Percentiles rank a stretch among this genome's conserved stretches.
Conservation (phyloP, 805 yeast species). For the Candida yuanshanica region DNA sequence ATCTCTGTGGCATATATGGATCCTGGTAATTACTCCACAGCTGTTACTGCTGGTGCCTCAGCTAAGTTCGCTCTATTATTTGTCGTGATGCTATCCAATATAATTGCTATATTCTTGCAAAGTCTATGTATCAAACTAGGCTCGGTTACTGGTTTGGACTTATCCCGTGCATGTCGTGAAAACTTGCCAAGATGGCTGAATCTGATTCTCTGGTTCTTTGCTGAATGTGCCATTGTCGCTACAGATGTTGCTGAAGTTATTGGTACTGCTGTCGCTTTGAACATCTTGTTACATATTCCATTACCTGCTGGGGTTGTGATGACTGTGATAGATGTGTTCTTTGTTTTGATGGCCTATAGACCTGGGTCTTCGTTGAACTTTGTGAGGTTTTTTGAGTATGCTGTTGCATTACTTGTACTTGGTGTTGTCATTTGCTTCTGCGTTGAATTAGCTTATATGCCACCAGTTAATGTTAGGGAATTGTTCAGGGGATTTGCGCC, state of each 20-base stretch:
- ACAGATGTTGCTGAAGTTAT: slow-evolving; percentile 94
- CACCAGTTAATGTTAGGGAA: slow-evolving; percentile 34
- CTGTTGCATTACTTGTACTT: slow-evolving; percentile 66
- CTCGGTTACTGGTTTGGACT: slow-evolving; percentile 81
- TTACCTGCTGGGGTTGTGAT: slow-evolving; percentile 71
- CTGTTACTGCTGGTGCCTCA: slow-evolving; percentile 83
- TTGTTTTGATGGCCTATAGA: slow-evolving; percentile 73
- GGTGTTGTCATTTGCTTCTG: slow-evolving; percentile 77
- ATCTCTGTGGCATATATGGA: slow-evolving; percentile 90
- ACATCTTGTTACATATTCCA: slow-evolving; percentile 70
- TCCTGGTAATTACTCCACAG: slow-evolving; percentile 90
- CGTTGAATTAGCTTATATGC: slow-evolving; percentile 59
- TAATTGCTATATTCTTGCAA: slow-evolving; percentile 80
- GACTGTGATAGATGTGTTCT: slow-evolving; percentile 75
- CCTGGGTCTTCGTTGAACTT: slow-evolving; percentile 71
- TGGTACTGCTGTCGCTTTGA: slow-evolving; percentile 84
- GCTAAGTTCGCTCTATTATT: slow-evolving; percentile 70
- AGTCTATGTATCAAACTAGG: slow-evolving; percentile 81
- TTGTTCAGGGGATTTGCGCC: slow-evolving; percentile 71
- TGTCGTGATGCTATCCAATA: slow-evolving; percentile 67
- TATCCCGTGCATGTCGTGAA: slow-evolving; percentile 77
- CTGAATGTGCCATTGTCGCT: slow-evolving; percentile 84
- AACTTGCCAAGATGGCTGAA: slow-evolving; percentile 68
- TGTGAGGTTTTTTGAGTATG: slow-evolving; percentile 67
- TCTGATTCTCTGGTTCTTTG: slow-evolving; percentile 59